Base-by-base conservation (phyloP, 2,329 filamentous ascomycete genomes). In the Aspergillus glaucus region DNA sequence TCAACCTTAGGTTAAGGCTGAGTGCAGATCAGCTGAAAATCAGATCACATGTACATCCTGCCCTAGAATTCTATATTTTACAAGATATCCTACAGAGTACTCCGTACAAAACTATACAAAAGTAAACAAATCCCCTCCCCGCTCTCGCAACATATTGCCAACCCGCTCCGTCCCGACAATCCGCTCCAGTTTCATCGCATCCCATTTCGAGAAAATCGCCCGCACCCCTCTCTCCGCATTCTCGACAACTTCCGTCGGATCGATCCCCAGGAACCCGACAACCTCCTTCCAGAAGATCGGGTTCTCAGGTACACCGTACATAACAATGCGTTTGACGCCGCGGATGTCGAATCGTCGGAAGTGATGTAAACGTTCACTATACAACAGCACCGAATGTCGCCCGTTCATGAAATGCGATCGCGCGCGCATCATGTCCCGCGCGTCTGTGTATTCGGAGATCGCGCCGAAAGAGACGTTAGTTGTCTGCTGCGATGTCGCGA, bases 291-390 rank as follows among this genome's bases (percentile, higher is more conserved):
- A 75, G 50, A 76, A 76, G 6, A 60, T 65, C 22, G 87, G 86
- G 64, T 96, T 95, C 60, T 97, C 92, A 0, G 93, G 93, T 28
- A 96, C 68, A 1, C 85, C 87, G 66, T 97, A 97, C 76, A 95
- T 86, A 45, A 96, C 79, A n/a, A 97, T 80, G 37, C 84, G 79
- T 66, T 84, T 85, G 12, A 93, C 89, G 19, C 93, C 93, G 32
- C 82, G 80, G 47, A 98, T 78, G 56, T 81, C 80, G 63, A 93
- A 90, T n/a, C 93, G 80, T 44, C 89, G 83, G 76, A 97, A 97
- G 69, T 98, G 93, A 70, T 98, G 93, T n/a, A 91, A 88, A 50
- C 93, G 84, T 67, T 95, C 92, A 2, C 91, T 94, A 71, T 97
- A 98, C 14, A 98, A 75, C 36, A 98, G 71, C 15, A 97, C 79